A percentile compares a stretch with the other conserved stretches of the same genome.
Conservation (phyloP, 768 basidiomycete genomes). For the Sarcomyxa edulis region DNA sequence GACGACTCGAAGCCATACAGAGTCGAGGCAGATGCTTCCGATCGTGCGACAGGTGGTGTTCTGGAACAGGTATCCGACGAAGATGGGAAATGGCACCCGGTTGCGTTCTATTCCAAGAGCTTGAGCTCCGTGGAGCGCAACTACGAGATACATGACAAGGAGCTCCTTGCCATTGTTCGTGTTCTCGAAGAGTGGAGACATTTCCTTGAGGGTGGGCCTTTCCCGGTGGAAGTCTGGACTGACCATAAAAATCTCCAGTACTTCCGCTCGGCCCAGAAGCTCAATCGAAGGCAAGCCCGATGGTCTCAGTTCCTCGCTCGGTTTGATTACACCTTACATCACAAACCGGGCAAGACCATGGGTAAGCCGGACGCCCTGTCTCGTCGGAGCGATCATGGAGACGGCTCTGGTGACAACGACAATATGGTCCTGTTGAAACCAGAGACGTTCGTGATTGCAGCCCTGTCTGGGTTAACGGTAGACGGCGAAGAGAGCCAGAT, state of each 20-base stretch:
- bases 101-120: constrained; percentile 31
- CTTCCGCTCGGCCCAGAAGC: constrained; percentile 30
- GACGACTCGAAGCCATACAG: constrained; percentile 2
- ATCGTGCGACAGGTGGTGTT: constrained; percentile 17
- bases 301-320: constrained; percentile 32
- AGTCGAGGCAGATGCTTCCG: constrained; percentile 19
- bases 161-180: constrained; percentile 42
- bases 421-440: constrained; percentile 7
- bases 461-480: too few relatives aligned
- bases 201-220: constrained; percentile 13
- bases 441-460: too few relatives aligned
- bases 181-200: constrained; percentile 22
- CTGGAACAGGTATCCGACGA: constrained; percentile 16
- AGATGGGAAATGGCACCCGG: constrained; percentile 23
- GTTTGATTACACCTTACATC: constrained; percentile 27
- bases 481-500: too few relatives aligned
- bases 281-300: constrained; percentile 34
- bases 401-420: constrained; percentile 12
- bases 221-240: constrained; percentile 22
- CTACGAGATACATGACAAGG: constrained; percentile 41
- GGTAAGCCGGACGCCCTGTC: constrained; percentile 21
- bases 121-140: constrained; percentile 31
- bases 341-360: constrained; percentile 21
- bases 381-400: constrained; percentile 17
- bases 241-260: constrained; percentile 39